Base-by-base conservation (phyloP, 148 eudicot species). In the Amaranthus hypochondriacus region DNA sequence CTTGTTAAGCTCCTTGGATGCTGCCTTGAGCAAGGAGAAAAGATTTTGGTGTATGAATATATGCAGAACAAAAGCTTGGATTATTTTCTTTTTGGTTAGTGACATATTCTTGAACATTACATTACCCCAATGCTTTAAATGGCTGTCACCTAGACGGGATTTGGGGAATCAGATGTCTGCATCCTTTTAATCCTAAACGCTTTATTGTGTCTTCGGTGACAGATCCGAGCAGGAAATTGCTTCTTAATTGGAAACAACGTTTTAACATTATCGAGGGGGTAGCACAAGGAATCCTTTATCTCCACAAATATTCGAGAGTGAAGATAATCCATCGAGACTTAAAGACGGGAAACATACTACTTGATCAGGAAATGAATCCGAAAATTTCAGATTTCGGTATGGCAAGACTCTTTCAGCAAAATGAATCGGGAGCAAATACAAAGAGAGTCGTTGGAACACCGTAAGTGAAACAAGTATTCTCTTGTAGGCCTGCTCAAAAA, bases 321-420 rank as follows among this genome's bases (percentile, higher is more conserved):
- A 85, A 86, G 73, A 87, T 89, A 48, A 85, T 89, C 55, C 93
- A 89, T 63, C 67, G 93, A 61, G 93, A 89, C 80, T 85, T 89
- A 46, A 89, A 89, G 75, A 84, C 89, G 4, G 86, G 93, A 81
- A 89, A 89, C 76, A 81, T 89, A 66, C 76, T 89, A 50, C 89
- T 89, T 5, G 93, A 87, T 48, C 76, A 69, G 71, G 87, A 87
- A 12, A 80, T 87, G 93, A 75, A 75, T 56, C 90, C 93, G 2
- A 89, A 85, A 76, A 85, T 87, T 56, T 89, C 90, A 18, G 90
- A 89, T 75, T 87, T 89, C 68, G 93, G 89, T 74, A 87, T 89
- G 93, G 90, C 90, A 4, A 87, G 87, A 78, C 84, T 85, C 48
- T 89, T 87, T n/a, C 90, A 86, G 69, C 75, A 78, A 12, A 85